Conservation (phyloP, 164 flowering plant genomes). For the Annona squamosa region DNA sequence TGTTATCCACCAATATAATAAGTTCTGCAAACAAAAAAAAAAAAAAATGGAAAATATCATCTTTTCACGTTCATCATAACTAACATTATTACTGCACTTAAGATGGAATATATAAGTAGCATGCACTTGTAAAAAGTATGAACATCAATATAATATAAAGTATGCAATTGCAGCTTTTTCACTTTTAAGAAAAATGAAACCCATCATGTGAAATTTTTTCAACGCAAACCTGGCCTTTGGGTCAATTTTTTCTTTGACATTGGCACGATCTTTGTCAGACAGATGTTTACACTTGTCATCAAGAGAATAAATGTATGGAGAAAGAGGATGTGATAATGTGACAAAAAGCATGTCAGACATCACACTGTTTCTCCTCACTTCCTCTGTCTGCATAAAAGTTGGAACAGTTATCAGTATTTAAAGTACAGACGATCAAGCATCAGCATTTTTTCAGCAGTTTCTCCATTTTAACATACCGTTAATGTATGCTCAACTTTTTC, state of each 20-base stretch:
- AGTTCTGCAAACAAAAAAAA: too few relatives aligned
- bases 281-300: constrained; percentile 62
- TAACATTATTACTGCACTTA: too few relatives aligned
- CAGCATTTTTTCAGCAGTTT: not conserved
- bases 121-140: too few relatives aligned
- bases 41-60: too few relatives aligned
- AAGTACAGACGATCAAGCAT: not conserved
- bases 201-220: not conserved
- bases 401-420: not conserved
- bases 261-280: constrained; percentile 42
- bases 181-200: not conserved
- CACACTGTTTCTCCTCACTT: constrained; percentile 74
- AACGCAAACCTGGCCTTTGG: constrained; percentile 70
- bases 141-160: too few relatives aligned
- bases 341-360: constrained; percentile 90
- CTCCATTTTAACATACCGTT: constrained; percentile 41
- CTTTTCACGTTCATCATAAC: too few relatives aligned
- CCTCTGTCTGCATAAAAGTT: constrained; percentile 60
- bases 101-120: too few relatives aligned
- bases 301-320: constrained; percentile 79
- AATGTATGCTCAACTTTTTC: constrained; percentile 68
- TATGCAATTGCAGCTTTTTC: not conserved
- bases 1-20: too few relatives aligned
- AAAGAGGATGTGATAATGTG: constrained; percentile 62
- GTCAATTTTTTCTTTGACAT: constrained; percentile 54